Evolutionary conservation across 352 stramenopile genomes (phyloP).

Genomic region (Globisporangium recalcitrans): DNA sequence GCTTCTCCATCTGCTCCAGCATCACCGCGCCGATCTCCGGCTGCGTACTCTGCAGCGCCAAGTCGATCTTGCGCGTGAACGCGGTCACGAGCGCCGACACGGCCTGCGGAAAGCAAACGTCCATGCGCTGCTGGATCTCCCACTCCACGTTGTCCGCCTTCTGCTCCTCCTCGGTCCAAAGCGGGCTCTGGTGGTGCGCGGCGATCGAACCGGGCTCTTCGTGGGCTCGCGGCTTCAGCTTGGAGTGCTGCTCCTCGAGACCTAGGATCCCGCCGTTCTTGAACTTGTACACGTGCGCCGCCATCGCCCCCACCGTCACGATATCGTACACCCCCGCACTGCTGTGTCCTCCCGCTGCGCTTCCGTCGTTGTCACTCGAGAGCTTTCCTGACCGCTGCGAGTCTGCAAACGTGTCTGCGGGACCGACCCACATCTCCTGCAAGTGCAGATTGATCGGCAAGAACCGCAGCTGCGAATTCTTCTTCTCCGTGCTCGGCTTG

Average conservation of each 20-base stretch:
- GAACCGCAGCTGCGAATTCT: slow-evolving; percentile 73
- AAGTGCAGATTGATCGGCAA: slow-evolving; percentile 83
- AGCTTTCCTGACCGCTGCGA: slow-evolving; percentile 24
- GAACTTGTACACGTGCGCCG: slow-evolving; percentile 85
- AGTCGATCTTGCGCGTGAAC: slow-evolving; percentile 76
- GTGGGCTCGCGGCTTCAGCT: slow-evolving; percentile 58
- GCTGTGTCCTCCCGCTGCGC: not conserved
- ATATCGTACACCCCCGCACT: slow-evolving; percentile 66
- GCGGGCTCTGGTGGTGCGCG: slow-evolving; percentile 53
- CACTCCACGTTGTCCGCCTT: slow-evolving; percentile 75
- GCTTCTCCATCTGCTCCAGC: slow-evolving; percentile 71
- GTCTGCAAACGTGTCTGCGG: slow-evolving; percentile 36
- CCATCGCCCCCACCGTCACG: slow-evolving; percentile 83
- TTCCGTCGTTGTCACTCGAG: slow-evolving; percentile 25
- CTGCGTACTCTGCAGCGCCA: slow-evolving; percentile 54
- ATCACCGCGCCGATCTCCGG: slow-evolving; percentile 46
- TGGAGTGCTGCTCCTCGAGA: slow-evolving; percentile 64
- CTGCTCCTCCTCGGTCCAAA: slow-evolving; percentile 82
- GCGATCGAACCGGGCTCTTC: slow-evolving; percentile 39
- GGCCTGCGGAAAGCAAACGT: slow-evolving; percentile 79
- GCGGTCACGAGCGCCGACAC: slow-evolving; percentile 74
- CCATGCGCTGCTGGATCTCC: slow-evolving; percentile 77
- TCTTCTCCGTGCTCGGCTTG: slow-evolving; percentile 85
- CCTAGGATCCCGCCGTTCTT: slow-evolving; percentile 80
- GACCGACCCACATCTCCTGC: slow-evolving; percentile 85